These are phyloP conservation scores for Triadica sebifera DNA, from an alignment of 345 rosid genomes.

Conservation along the genomic window DNA sequence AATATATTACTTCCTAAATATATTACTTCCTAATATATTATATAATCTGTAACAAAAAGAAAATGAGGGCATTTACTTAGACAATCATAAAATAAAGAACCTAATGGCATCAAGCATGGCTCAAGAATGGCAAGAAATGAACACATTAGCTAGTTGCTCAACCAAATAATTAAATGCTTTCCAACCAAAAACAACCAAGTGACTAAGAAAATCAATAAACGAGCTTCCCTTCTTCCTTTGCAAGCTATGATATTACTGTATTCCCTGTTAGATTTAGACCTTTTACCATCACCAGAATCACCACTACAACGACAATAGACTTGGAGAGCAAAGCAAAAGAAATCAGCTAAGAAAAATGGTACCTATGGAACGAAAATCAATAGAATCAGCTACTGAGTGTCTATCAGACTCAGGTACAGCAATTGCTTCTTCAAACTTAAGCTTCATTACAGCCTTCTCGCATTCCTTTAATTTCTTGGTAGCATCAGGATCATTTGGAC, in stretches of 20 bases:
- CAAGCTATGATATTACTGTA: not conserved
- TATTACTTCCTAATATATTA: too few relatives aligned
- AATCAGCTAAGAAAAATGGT: slow-evolving; percentile 11
- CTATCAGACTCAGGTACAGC: slow-evolving; percentile 70
- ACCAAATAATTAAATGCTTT: not conserved
- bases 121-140: not conserved
- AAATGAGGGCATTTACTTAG: not conserved
- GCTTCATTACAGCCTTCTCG: slow-evolving; percentile 89
- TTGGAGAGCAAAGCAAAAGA: not conserved
- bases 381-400: slow-evolving; percentile 74
- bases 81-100: not conserved
- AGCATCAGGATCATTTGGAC: slow-evolving; percentile 96
- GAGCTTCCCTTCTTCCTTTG: not conserved
- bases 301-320: not conserved
- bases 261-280: not conserved
- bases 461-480: slow-evolving; percentile 83
- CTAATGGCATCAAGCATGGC: not conserved
- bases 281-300: not conserved
- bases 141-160: too few relatives aligned
- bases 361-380: slow-evolving; percentile 85
- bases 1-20: too few relatives aligned
- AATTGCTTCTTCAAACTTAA: slow-evolving; percentile 96
- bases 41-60: too few relatives aligned
- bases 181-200: not conserved
- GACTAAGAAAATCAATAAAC: too few relatives aligned